Percentiles rank a stretch among this genome's conserved stretches.
These are phyloP conservation scores for Cladorrhinum sp. DNA, from an alignment of 2,329 filamentous ascomycete species.

Conservation along the genomic window DNA sequence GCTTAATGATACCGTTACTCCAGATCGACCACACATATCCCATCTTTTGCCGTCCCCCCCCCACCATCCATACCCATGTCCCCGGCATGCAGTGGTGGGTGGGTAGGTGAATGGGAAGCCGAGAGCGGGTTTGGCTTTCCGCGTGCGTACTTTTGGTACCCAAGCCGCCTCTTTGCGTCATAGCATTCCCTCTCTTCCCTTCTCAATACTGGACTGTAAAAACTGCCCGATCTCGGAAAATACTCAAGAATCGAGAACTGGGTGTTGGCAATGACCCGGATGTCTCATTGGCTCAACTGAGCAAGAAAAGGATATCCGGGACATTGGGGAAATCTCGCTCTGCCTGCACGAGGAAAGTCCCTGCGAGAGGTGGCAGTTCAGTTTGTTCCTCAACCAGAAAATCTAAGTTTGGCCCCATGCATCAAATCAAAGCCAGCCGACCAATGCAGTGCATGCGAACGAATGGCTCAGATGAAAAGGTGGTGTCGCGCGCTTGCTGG, in stretches of 20 bases:
- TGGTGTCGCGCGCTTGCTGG: conserved; percentile 23
- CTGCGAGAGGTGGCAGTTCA: neutral
- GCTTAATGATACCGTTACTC: conserved; percentile 18
- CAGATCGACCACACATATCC: conserved; percentile 9
- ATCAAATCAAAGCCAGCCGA: conserved; percentile 13
- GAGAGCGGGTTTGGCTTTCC: neutral
- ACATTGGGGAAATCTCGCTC: conserved; percentile 7
- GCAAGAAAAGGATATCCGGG: neutral
- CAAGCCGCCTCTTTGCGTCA: neutral
- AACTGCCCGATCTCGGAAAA: neutral
- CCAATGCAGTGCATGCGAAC: conserved; percentile 9
- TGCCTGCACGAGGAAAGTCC: conserved; percentile 12
- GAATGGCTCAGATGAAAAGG: conserved; percentile 12
- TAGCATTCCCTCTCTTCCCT: neutral
- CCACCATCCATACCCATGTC: neutral
- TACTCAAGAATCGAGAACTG: neutral
- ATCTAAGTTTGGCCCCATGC: conserved; percentile 15
- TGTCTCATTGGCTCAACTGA: conserved; percentile 11
- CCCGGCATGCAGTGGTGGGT: conserved; percentile 6
- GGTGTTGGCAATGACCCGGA: neutral
- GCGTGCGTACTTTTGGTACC: neutral
- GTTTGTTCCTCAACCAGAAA: neutral
- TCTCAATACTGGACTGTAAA: neutral
- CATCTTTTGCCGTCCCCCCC: neutral
- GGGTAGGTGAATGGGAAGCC: conserved; percentile 3